Evolutionary conservation across 1,284 basidiomycete species (phyloP), one percentile per base, ranked within the genome.

Genomic region (Athelia psychrophila): DNA sequence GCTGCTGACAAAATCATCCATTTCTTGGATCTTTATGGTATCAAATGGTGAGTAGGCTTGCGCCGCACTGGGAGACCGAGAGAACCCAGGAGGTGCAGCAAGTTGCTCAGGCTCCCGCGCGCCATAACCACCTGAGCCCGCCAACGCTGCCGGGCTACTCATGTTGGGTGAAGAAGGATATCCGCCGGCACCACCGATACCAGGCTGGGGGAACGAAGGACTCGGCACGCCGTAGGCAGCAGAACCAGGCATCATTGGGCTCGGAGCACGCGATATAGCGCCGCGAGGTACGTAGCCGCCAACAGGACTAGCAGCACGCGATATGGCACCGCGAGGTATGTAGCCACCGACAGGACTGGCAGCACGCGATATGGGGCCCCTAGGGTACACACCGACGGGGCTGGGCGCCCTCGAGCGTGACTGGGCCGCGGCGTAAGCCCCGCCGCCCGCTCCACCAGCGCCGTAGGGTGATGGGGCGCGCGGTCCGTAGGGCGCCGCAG

Each of bases 11-110:
- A 91, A 79, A 27, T 81, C 80, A 35, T 91, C 84, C 84, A 92
- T 81, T 47, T 88, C 81, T 58, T 83, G 78, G 48, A 91, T 73
- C 65, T 85, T 88, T 70, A 83, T 79, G 22, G 76, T 69, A 23
- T 81, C 80, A 61, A 91, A 92, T 27, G 81, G 79, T 0, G 82
- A 79, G 64, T 85, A 92, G 8, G 84, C 71, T 58, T 83, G 79
- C 19, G 80, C 78, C 24, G 78, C 76, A 60, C 87, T 88, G 36
- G 85, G 77, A 13, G 84, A 81, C 48, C 88, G 82, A 12, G 74
- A 78, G 70, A 89, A 90, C 48, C 82, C 82, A 58, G 88, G 86
- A 0, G 88, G 88, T 1, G 80, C 74, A 36, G 78, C 63, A 18
- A 88, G 72, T 53, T 79, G 78, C 32, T 73, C 68, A 50, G 73